Base-by-base conservation (phyloP, 306 rosid species). In the Prunus salicina region DNA sequence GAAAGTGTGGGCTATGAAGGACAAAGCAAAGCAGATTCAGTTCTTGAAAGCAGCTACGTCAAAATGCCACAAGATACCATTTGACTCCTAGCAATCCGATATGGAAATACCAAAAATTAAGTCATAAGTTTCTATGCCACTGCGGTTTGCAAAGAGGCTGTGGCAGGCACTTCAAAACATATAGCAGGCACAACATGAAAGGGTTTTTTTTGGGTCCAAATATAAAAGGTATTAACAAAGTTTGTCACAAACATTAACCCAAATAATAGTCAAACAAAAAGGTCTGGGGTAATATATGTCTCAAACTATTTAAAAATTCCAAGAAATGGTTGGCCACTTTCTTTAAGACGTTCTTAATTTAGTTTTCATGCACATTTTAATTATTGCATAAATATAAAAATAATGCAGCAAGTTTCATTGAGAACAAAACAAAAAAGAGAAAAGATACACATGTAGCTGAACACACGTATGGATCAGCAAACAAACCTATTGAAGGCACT, bases 401-500 rank as follows among this genome's bases (percentile, higher is more conserved):
- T 2, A 15, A 22, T 12, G 5, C n/a, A 27, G 55, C 28, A 64
- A 46, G 0, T 32, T n/a, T 51, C 41, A 47, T 34, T 34, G 22
- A 7, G 6, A 20, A 46, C 4, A 18, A 27, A 11, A 6, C 22
- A 2, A 41, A 52, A 14, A 7, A 15, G 9, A 73, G 28, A 68
- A 27, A 58, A 27, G 16, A 79, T 51, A 67, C 60, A 10, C 14
- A 78, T n/a, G 27, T 24, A 24, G 25, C 14, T 19, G 53, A 56
- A 69, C 24, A 77, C 72, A 78, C 56, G 25, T 72, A 69, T 14
- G 15, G 72, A 53, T n/a, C 57, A 60, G 80, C 71, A 81, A 68
- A 84, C 90, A 81, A 82, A 90, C 95, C 93, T 90, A 82, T 58
- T 61, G 84, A 53, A 77, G 93, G 79, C 3, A 68, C 41, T 55